Evolutionary conservation across 2,329 filamentous ascomycete genomes (phyloP).

Genomic region (Sarocladiaceae sp.): DNA sequence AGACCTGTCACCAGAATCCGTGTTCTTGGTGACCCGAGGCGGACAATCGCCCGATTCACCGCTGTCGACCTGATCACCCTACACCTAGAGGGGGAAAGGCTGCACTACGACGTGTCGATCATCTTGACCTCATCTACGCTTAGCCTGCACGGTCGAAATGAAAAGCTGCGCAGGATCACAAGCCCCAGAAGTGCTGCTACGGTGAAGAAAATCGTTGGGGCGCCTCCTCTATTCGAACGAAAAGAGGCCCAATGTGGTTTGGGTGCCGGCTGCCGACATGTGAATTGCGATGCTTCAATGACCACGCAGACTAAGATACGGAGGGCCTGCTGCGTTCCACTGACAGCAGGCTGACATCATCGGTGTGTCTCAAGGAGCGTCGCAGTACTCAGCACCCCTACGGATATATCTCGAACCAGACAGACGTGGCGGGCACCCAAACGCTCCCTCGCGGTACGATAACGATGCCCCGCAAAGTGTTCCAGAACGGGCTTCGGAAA

Average conservation of each 20-base stretch:
- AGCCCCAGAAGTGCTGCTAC: background rate
- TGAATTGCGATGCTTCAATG: background rate
- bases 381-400: background rate
- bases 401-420: background rate
- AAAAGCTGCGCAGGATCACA: background rate
- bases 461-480: conserved; percentile 1
- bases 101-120: background rate
- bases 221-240: too few species aligned
- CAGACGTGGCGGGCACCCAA: too few species aligned
- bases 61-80: background rate
- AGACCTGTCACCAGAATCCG: background rate
- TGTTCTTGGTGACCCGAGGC: background rate
- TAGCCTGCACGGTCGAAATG: background rate
- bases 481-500: conserved; percentile 1
- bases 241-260: background rate
- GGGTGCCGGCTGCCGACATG: conserved; percentile 2
- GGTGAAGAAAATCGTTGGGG: background rate
- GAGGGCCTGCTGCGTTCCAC: background rate
- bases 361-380: background rate
- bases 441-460: background rate
- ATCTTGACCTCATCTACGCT: background rate
- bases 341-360: conserved; percentile 5
- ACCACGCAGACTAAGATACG: background rate
- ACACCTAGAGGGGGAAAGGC: background rate
- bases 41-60: background rate